Percentiles rank a stretch among this genome's conserved stretches.
These are phyloP conservation scores for Coemansia sp. DNA, from an alignment of 192 early-diverging fungal species.

Conservation along the genomic window DNA sequence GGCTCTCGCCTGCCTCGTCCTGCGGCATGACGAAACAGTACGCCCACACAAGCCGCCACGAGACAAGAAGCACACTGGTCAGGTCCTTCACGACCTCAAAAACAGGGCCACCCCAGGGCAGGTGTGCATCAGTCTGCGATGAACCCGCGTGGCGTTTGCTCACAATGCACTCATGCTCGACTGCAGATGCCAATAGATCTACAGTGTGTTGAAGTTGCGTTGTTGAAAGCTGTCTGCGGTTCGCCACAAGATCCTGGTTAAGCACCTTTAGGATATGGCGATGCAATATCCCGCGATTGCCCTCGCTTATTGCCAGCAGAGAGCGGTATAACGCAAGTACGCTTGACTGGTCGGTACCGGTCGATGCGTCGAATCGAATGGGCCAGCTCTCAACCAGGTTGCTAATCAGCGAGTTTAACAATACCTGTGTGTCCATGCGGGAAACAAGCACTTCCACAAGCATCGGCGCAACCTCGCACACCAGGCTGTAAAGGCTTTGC, in stretches of 20 bases:
- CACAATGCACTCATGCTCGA: conserved; percentile 4
- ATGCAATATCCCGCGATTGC: conserved; percentile 16
- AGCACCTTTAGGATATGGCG: conserved; percentile 15
- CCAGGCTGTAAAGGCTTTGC: conserved; percentile 5
- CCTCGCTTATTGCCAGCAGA: conserved; percentile 35
- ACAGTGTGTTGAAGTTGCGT: conserved; percentile 20
- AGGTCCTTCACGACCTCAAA: conserved; percentile 22
- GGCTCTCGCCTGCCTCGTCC: conserved; percentile 7
- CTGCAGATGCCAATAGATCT: conserved; percentile 19
- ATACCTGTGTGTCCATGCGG: conserved; percentile 18
- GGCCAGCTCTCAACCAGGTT: conserved; percentile 33
- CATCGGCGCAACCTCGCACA: conserved; percentile 31
- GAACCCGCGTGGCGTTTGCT: not conserved
- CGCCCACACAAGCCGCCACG: conserved; percentile 39
- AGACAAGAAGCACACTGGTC: conserved; percentile 15
- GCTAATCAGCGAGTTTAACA: no score
- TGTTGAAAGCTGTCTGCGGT: not conserved
- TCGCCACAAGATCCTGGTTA: not conserved
- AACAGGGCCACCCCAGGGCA: not conserved
- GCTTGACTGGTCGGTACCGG: not conserved
- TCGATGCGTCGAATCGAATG: not conserved
- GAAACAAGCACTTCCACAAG: conserved; percentile 31
- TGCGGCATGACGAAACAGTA: conserved; percentile 20
- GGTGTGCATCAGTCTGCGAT: not conserved
- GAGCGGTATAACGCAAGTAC: conserved; percentile 26